Conservation (phyloP, 139 green algal species). For the Eudorina sp. region DNA sequence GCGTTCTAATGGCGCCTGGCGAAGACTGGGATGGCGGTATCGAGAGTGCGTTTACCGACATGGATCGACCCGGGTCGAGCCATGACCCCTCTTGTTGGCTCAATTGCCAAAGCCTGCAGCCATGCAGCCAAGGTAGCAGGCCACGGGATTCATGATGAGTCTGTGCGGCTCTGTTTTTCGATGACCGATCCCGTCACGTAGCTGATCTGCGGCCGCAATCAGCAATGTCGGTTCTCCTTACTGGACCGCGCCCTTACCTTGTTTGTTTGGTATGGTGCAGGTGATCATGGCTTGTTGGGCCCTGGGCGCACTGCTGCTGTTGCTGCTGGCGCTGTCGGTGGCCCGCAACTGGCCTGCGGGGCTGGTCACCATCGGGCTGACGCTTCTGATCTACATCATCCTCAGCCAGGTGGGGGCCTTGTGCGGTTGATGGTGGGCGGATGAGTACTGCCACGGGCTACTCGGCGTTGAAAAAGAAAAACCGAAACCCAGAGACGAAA, state of each 20-base stretch:
- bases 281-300: neutral
- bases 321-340: slow-evolving; percentile 16
- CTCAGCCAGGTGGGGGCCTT: slow-evolving; percentile 1
- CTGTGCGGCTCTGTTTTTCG: neutral
- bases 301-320: neutral
- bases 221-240: no score
- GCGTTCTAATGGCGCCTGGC: neutral
- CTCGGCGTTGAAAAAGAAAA: no score
- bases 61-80: no score
- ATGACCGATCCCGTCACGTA: no score
- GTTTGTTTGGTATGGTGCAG: neutral
- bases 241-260: neutral
- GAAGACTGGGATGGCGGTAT: neutral
- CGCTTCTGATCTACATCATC: neutral
- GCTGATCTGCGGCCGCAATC: no score
- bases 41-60: neutral
- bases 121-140: neutral
- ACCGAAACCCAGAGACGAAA: neutral
- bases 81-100: no score
- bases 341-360: neutral
- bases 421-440: neutral
- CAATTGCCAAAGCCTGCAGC: neutral
- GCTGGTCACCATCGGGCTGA: neutral
- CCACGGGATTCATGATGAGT: neutral
- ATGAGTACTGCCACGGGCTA: neutral